These are phyloP conservation scores for Quercus tomentella DNA, from an alignment of 331 rosid genomes.

Conservation along the genomic window DNA sequence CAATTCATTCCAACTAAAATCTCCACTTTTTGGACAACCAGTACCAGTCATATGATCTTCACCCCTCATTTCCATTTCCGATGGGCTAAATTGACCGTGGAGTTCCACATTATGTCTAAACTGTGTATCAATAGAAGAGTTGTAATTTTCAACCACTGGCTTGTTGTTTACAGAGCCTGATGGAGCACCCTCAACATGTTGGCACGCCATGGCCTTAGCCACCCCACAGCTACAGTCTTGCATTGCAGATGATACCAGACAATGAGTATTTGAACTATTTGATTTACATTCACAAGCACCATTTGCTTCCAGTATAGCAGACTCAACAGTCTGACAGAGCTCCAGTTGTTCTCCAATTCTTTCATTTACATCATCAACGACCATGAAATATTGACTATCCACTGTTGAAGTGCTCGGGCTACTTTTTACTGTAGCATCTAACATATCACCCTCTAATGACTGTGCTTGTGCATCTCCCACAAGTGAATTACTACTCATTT, in stretches of 20 bases:
- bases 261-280: background rate
- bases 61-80: slow-evolving; percentile 20
- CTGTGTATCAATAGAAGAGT: slow-evolving; percentile 5
- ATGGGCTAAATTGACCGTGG: background rate
- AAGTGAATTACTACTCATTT: slow-evolving; percentile 14
- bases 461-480: slow-evolving; percentile 15
- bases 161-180: slow-evolving; percentile 2
- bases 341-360: slow-evolving; percentile 10
- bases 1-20: background rate
- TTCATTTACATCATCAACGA: slow-evolving; percentile 16
- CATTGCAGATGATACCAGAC: background rate
- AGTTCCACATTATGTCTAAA: slow-evolving; percentile 1
- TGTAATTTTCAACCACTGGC: slow-evolving; percentile 11
- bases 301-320: slow-evolving; percentile 3
- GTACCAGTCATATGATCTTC: slow-evolving; percentile 10
- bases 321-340: background rate
- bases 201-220: slow-evolving; percentile 3
- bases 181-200: background rate
- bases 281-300: slow-evolving; percentile 16
- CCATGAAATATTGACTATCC: slow-evolving; percentile 9
- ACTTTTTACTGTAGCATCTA: slow-evolving; percentile 1
- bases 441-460: slow-evolving; percentile 9
- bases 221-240: slow-evolving; percentile 1
- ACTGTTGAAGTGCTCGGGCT: slow-evolving; percentile 6
- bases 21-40: slow-evolving; percentile 5